These are phyloP conservation scores for Botrytis deweyae DNA, from an alignment of 2,329 filamentous ascomycete species.

Conservation along the genomic window DNA sequence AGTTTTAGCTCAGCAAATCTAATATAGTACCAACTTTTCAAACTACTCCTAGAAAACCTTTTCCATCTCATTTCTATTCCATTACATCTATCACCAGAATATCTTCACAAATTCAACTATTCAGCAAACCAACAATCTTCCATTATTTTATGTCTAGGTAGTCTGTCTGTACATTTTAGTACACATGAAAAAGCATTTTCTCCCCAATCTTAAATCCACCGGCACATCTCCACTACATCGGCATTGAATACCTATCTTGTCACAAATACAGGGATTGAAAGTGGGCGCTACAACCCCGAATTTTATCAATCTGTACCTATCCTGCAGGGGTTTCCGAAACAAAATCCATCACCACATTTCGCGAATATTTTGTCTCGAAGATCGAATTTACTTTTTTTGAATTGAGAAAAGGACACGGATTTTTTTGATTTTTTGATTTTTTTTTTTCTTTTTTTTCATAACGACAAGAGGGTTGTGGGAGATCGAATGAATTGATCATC, in stretches of 20 bases:
- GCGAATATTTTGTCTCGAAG: background rate
- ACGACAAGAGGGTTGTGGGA: background rate
- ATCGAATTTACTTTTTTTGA: background rate
- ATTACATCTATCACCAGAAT: background rate
- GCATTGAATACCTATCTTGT: slow-evolving; percentile 19
- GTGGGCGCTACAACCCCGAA: background rate
- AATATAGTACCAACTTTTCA: background rate
- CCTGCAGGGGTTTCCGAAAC: background rate
- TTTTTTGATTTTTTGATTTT: background rate
- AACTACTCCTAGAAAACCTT: background rate
- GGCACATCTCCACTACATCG: slow-evolving; percentile 9
- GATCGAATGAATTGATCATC: background rate
- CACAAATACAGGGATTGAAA: background rate
- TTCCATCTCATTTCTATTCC: background rate
- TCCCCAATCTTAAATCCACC: background rate
- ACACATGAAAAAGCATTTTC: background rate
- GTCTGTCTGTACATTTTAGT: background rate
- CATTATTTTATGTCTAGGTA: background rate
- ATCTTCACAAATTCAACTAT: background rate
- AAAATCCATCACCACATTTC: background rate
- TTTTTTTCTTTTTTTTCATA: background rate
- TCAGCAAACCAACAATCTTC: background rate
- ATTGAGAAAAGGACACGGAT: background rate
- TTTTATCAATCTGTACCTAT: background rate
- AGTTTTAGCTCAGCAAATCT: background rate